phyloP scores from a whole-genome alignment of 441 rosid genomes.

The Theobroma grandiflorum region DNA sequence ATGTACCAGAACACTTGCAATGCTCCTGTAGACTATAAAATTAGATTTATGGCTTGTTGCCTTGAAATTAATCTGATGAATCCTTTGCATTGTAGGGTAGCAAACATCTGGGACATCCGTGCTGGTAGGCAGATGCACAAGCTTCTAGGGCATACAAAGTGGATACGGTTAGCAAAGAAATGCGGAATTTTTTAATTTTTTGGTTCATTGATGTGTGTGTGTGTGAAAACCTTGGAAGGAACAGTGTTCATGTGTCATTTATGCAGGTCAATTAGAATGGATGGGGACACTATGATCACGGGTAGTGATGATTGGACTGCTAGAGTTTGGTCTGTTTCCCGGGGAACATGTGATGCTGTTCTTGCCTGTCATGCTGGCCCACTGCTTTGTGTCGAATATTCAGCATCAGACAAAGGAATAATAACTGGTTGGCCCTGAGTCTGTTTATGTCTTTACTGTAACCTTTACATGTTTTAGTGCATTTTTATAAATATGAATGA shows the following conservation, averaged over 20 bases:
- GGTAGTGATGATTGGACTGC: constrained; percentile 99
- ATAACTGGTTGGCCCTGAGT: constrained; percentile 74
- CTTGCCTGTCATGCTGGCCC: constrained; percentile 99
- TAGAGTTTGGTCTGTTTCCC: constrained; percentile 95
- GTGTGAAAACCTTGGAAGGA: constrained; percentile 18
- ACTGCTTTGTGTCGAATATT: constrained; percentile 81
- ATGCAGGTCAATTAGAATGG: constrained; percentile 95
- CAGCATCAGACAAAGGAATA: constrained; percentile 84
- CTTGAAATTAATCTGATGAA: constrained; percentile 24
- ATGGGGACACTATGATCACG: constrained; percentile 87
- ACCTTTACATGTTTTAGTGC: neutral
- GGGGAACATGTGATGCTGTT: constrained; percentile 90
- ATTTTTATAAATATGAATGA: constrained; percentile 7
- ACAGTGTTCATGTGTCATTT: constrained; percentile 25
- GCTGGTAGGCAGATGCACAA: constrained; percentile 99
- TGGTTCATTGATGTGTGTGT: constrained; percentile 4
- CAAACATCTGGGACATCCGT: constrained; percentile 97
- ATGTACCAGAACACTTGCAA: constrained; percentile 41
- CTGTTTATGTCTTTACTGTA: constrained; percentile 24
- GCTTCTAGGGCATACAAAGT: constrained; percentile 90
- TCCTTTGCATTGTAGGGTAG: constrained; percentile 60
- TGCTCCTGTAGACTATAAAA: neutral
- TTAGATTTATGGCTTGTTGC: constrained; percentile 10
- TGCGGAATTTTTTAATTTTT: constrained; percentile 9
- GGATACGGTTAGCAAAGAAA: constrained; percentile 83